Percentiles rank a stretch among this genome's conserved stretches.
Conservation (phyloP, 306 rosid species). For the Pyrus pyrifolia region DNA sequence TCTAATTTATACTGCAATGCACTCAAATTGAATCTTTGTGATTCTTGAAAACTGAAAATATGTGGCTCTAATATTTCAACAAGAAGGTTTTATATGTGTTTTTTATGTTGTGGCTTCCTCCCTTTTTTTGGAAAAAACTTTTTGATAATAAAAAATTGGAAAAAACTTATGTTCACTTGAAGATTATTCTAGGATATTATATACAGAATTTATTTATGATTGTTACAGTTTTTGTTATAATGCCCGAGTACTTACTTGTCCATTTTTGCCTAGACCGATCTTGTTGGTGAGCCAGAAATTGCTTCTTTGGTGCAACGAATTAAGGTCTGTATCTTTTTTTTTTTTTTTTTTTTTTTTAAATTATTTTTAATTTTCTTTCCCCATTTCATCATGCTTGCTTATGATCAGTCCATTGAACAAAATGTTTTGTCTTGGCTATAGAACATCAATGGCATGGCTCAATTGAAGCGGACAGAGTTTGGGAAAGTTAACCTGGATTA, state of each 20-base stretch:
- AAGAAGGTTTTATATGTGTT: neutral
- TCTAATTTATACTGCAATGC: neutral
- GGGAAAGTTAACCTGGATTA: slow-evolving; percentile 95
- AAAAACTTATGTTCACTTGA: neutral
- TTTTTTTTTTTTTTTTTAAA: neutral
- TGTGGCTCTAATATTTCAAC: neutral
- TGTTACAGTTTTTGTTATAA: slow-evolving; percentile 4
- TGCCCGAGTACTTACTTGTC: slow-evolving; percentile 17
- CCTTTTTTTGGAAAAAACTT: neutral
- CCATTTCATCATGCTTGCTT: neutral
- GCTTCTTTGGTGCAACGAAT: slow-evolving; percentile 70
- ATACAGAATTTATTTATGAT: neutral
- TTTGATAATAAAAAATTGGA: no score
- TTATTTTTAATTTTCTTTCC: neutral
- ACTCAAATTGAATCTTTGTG: slow-evolving; percentile 1
- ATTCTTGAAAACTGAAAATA: slow-evolving; percentile 9
- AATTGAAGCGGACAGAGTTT: slow-evolving; percentile 76
- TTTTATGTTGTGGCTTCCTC: neutral
- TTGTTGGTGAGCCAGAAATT: slow-evolving; percentile 76
- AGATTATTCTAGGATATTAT: neutral
- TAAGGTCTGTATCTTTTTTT: slow-evolving; percentile 47
- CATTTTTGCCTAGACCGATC: slow-evolving; percentile 61
- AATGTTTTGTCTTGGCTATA: slow-evolving; percentile 12
- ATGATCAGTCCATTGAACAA: slow-evolving; percentile 11
- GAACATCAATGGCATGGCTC: slow-evolving; percentile 77